phyloP scores from a whole-genome alignment of 228 moss, liverwort and hornwort species.

The Sphagnum magellanicum region DNA sequence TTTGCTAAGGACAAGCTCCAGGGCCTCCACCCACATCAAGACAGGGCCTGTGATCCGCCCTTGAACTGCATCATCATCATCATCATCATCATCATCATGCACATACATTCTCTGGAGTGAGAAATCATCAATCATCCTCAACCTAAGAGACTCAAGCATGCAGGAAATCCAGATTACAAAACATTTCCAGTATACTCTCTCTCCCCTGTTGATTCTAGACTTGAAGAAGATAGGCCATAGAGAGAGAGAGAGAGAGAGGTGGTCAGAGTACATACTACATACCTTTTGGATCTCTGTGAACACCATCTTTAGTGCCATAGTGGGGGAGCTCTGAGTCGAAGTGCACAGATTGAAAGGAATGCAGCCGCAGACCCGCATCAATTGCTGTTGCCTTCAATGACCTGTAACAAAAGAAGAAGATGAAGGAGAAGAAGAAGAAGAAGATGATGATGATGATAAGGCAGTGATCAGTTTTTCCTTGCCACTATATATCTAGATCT shows the following conservation, averaged over 20 bases:
- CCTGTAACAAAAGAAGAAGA: conserved; percentile 15
- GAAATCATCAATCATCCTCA: not conserved
- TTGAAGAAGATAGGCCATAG: too few species aligned
- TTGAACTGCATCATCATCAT: conserved; percentile 16
- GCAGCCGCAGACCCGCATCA: conserved; percentile 51
- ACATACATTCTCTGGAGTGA: not conserved
- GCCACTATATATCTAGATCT: too few species aligned
- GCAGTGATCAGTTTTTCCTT: too few species aligned
- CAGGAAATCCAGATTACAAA: too few species aligned
- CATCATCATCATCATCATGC: too few species aligned
- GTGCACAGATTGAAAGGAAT: conserved; percentile 58
- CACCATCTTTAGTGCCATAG: conserved; percentile 73
- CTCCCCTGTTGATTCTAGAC: too few species aligned
- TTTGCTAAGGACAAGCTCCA: conserved; percentile 60
- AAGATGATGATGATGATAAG: not conserved
- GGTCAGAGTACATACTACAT: not conserved
- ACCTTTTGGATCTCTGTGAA: conserved; percentile 62
- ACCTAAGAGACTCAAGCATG: not conserved
- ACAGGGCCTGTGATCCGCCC: conserved; percentile 82
- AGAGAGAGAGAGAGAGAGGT: too few species aligned
- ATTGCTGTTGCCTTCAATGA: conserved; percentile 80
- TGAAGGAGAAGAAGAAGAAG: not conserved
- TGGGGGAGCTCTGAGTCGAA: conserved; percentile 81
- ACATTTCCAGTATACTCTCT: too few species aligned
- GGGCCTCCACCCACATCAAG: conserved; percentile 91